Percentiles rank a stretch among this genome's conserved stretches.
Evolutionary conservation across 2,329 filamentous ascomycete species (phyloP).

Genomic region (Dactylonectria estremocensis): DNA sequence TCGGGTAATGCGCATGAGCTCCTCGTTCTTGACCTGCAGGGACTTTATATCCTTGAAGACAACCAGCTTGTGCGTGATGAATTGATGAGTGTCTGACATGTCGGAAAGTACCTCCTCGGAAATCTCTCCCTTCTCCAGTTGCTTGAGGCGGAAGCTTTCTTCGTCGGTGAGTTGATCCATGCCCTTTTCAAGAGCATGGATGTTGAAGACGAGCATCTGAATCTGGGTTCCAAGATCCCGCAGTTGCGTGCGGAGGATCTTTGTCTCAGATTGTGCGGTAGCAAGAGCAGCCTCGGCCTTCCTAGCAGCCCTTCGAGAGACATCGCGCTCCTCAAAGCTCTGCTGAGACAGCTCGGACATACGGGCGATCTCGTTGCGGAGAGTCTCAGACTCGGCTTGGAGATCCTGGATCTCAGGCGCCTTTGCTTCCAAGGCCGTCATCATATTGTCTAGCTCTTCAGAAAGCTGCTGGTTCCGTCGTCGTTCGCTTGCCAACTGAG

Average conservation of each 20-base stretch:
- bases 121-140: slow-evolving; percentile 82
- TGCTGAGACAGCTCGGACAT: slow-evolving; percentile 90
- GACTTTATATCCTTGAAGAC: slow-evolving; percentile 90
- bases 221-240: slow-evolving; percentile 92
- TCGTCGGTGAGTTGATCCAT: slow-evolving; percentile 78
- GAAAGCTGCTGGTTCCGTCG: slow-evolving; percentile 82
- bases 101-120: slow-evolving; percentile 79
- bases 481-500: slow-evolving; percentile 81
- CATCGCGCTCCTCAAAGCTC: slow-evolving; percentile 84
- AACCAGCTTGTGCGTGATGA: slow-evolving; percentile 92
- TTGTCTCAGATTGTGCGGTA: slow-evolving; percentile 76
- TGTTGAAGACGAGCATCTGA: slow-evolving; percentile 90
- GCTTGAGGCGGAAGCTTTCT: slow-evolving; percentile 82
- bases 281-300: slow-evolving; percentile 83
- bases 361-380: slow-evolving; percentile 85
- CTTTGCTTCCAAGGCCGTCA: slow-evolving; percentile 87
- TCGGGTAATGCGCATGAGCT: slow-evolving; percentile 85
- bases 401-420: slow-evolving; percentile 91
- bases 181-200: slow-evolving; percentile 86
- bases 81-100: slow-evolving; percentile 86
- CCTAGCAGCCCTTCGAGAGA: slow-evolving; percentile 82
- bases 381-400: slow-evolving; percentile 82
- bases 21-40: slow-evolving; percentile 89
- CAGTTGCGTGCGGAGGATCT: slow-evolving; percentile 87
- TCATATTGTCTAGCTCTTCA: slow-evolving; percentile 86